Base-by-base conservation (phyloP, 768 basidiomycete species). In the Auriscalpium microsporum region DNA sequence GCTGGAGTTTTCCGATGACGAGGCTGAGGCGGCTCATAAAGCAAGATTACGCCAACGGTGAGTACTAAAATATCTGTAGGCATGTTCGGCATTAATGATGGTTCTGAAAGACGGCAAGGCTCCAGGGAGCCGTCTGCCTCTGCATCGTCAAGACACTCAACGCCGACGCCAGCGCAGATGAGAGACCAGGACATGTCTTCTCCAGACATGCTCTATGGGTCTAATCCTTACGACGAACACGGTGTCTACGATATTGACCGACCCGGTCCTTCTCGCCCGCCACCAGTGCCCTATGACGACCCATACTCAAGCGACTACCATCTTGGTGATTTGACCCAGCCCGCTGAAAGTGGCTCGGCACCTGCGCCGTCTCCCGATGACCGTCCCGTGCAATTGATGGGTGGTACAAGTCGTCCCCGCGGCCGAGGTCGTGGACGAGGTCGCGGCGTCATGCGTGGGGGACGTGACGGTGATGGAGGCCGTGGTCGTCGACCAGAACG, bases 1-100 rank as follows among this genome's bases (percentile, higher is more conserved):
- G 65, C 64, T 90, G 34, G 95, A 98, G 66, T 98, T 94, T 70
- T 93, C 90, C 3, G 95, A 98, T 61, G 95, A 98, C 62, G 95
- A 98, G 67, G 78, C 84, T 53, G 95, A 98, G 68, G 81, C 82
- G 16, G 83, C 82, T 33, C 78, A 84, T 65, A 89, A 79, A 71
- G 74, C 79, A 51, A 73, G 73, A 49, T 63, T 78, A 47, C 88
- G 86, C 64, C 75, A 76, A 61, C 83, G 76, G 86, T 86, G 58
- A 50, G 78, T 65, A 56, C 37, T 34, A 16, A 13, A 13, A 57
- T 36, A 36, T 13, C 35, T 51, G 6, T 47, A 7, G 7, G 23
- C 14, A 35, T 10, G 34, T 59, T 11, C 35, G 16, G 35, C 34
- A 11, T 8, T 3, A 35, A 19, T 50, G 10, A 19, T 16, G 33